Evolutionary conservation across 1,139 yeast species (phyloP).

Genomic region (Geotrichum histeridarum): DNA sequence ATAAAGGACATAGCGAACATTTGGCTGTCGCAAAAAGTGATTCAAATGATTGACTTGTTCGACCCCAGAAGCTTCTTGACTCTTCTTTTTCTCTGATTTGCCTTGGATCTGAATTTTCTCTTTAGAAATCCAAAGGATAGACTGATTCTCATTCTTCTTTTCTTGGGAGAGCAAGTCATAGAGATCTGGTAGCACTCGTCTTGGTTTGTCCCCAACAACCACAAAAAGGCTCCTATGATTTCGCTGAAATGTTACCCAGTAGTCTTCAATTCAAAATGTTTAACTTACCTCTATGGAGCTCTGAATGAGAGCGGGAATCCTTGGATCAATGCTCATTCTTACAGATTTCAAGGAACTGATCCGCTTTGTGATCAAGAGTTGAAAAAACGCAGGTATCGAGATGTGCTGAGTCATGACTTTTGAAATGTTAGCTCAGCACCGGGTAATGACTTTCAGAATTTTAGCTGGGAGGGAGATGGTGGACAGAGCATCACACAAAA

Average conservation of each 20-base stretch:
- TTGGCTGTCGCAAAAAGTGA: constrained; percentile 52
- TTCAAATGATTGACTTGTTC: constrained; percentile 95
- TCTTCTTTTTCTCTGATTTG: constrained; percentile 84
- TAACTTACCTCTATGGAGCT: constrained; percentile 76
- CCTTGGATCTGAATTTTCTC: constrained; percentile 83
- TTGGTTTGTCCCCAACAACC: constrained; percentile 92
- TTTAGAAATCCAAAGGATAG: constrained; percentile 97
- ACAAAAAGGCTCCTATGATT: constrained; percentile 88
- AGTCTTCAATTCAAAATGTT: neutral
- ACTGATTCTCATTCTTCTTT: constrained; percentile 78
- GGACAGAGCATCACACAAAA: no score
- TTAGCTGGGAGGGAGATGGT: no score
- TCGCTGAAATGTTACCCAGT: constrained; percentile 31
- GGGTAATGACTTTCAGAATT: no score
- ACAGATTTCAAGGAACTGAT: constrained; percentile 47
- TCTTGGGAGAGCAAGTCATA: constrained; percentile 95
- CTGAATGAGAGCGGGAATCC: constrained; percentile 88
- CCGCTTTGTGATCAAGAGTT: no score
- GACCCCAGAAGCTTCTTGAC: constrained; percentile 88
- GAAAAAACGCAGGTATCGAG: no score
- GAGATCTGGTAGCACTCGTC: constrained; percentile 89
- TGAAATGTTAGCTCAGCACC: no score
- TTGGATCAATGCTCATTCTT: constrained; percentile 89
- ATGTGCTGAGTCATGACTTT: no score
- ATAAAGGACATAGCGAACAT: constrained; percentile 89